A percentile compares a stretch with the other conserved stretches of the same genome.
Evolutionary conservation across 2,329 filamentous ascomycete genomes (phyloP).

Genomic region (Bipolaris bicolor): DNA sequence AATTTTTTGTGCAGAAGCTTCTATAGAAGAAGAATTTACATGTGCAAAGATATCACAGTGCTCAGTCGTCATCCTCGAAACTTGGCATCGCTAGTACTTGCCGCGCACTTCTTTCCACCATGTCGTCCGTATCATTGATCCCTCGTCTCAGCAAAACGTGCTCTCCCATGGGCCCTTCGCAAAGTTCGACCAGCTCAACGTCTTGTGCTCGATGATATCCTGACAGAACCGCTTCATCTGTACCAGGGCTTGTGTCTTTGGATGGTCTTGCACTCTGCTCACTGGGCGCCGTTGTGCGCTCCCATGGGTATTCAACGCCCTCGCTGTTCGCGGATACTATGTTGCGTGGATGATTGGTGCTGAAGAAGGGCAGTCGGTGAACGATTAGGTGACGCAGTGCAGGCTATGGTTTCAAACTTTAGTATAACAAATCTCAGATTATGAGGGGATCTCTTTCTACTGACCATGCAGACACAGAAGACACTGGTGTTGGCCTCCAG

Average conservation of each 20-base stretch:
- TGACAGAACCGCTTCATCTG: not conserved
- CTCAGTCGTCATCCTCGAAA: constrained; percentile 4
- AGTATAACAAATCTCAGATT: not conserved
- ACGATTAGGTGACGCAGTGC: not conserved
- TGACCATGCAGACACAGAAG: not conserved
- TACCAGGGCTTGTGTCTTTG: not conserved
- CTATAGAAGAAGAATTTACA: not conserved
- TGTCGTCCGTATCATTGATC: not conserved
- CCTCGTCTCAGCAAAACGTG: not conserved
- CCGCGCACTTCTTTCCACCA: not conserved
- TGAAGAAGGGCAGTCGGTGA: not conserved
- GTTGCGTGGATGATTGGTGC: not conserved
- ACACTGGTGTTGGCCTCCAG: constrained; percentile 1
- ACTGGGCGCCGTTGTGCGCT: not conserved
- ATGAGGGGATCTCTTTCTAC: not conserved
- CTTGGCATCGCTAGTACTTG: constrained; percentile 1
- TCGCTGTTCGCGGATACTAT: not conserved
- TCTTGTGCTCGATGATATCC: not conserved
- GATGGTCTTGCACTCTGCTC: not conserved
- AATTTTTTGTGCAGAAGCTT: not conserved
- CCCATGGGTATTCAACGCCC: not conserved
- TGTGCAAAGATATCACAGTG: not conserved
- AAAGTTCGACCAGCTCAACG: not conserved
- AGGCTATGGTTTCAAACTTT: not conserved
- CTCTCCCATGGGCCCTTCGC: not conserved